Evolutionary conservation across 2,329 filamentous ascomycete species (phyloP), one percentile per base, ranked within the genome.

Genomic region (Diaporthe destruens): DNA sequence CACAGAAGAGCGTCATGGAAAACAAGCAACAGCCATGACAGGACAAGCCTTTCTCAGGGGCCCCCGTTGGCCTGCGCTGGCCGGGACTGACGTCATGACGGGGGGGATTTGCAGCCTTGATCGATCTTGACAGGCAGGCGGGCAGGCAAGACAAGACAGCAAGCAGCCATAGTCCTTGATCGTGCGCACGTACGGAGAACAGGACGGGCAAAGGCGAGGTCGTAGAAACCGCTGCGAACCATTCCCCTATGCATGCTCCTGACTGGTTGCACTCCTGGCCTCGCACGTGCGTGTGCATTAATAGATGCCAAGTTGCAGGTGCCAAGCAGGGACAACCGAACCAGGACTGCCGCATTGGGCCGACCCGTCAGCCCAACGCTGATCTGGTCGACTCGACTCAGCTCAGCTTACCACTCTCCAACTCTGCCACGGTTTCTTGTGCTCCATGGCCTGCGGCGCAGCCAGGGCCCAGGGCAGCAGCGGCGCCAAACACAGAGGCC

Each of bases 11-110:
- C 49, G 16, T 25, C 16, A 42, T 9, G 47, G 34, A 20, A 53
- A 54, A 44, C 49, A 68, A 68, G 36, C 53, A 56, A 68, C 29
- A 32, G 34, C 34, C 25, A 42, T 25, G 36, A 25, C 65, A 47
- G 49, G 34, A 42, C 65, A 44, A 16, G 29, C 14, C 51, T 23
- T 6, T 14, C 53, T 51, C 54, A 44, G 34, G 51, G 51, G 53
- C 47, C 55, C n/a, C 8, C 16, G 36, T 14, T 32, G 20, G 20
- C 23, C 54, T 36, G 54, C 6, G 34, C 67, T 42, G 47, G 44
- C 32, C 42, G 9, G 4, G 11, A 14, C 69, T 72, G 71, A 72
- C 71, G 71, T 72, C 71, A 72, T 65, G 56, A 70, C 61, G 47
- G 68, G 23, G 23, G 29, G 42, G 25, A 53, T 42, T 42, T 18